phyloP scores from a whole-genome alignment of 345 rosid species.

The Brassica juncea region DNA sequence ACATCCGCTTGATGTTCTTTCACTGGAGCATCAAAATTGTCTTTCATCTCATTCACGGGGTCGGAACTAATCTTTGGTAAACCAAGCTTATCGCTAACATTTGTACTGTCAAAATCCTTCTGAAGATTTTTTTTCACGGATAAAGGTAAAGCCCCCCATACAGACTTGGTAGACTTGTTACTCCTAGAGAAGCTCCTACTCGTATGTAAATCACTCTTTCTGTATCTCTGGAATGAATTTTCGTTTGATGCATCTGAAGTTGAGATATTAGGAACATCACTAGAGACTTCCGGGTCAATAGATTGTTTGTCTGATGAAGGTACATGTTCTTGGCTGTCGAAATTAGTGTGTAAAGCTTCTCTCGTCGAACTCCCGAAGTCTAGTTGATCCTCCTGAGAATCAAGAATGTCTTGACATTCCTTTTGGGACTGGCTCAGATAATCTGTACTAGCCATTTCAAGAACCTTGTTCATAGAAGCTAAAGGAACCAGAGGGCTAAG shows the following conservation, averaged over 20 bases:
- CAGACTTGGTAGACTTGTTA: constrained; percentile 41
- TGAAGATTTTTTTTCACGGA: constrained; percentile 39
- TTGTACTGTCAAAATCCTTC: constrained; percentile 38
- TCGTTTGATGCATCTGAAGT: constrained; percentile 42
- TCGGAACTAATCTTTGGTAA: constrained; percentile 40
- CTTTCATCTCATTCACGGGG: constrained; percentile 39
- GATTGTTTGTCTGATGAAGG: constrained; percentile 46
- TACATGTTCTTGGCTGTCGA: constrained; percentile 31
- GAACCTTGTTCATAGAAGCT: constrained; percentile 61
- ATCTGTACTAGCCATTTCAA: constrained; percentile 79
- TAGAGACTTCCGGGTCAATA: constrained; percentile 54
- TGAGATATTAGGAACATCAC: constrained; percentile 44
- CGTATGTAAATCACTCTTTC: constrained; percentile 42
- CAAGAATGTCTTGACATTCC: constrained; percentile 97
- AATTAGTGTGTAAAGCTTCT: constrained; percentile 35
- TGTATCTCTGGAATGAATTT: constrained; percentile 45
- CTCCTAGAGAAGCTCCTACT: constrained; percentile 35
- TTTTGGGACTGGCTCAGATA: constrained; percentile 80
- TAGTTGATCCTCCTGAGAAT: constrained; percentile 65
- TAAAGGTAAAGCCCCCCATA: constrained; percentile 78
- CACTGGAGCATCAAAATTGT: constrained; percentile 34
- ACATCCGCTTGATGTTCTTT: constrained; percentile 38
- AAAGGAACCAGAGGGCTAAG: constrained; percentile 78
- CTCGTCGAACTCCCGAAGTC: constrained; percentile 50
- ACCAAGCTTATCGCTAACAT: constrained; percentile 33